These are phyloP conservation scores for Phytophthora vignae DNA, from an alignment of 352 stramenopile species.

Conservation along the genomic window DNA sequence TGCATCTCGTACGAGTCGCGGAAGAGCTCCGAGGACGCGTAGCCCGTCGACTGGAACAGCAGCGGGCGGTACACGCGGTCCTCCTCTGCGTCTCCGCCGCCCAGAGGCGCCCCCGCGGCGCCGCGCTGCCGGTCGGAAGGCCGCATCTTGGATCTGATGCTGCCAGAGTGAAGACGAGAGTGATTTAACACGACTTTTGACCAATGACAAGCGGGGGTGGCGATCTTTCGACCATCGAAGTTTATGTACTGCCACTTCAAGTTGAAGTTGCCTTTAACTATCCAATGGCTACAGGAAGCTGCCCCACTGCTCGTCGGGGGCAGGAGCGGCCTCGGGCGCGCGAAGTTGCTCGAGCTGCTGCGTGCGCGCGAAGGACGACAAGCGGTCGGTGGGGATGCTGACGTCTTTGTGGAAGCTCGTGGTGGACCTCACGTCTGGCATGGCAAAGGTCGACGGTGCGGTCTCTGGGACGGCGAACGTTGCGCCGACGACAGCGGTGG, in stretches of 20 bases:
- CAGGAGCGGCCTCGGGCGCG: constrained; percentile 19
- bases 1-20: constrained; percentile 85
- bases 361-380: constrained; percentile 20
- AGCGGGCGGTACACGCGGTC: constrained; percentile 80
- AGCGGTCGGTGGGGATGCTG: constrained; percentile 14
- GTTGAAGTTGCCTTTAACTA: constrained; percentile 38
- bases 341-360: constrained; percentile 28
- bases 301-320: constrained; percentile 23
- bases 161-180: not conserved
- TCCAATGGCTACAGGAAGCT: constrained; percentile 24
- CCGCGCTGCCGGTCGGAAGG: constrained; percentile 11
- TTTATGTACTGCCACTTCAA: constrained; percentile 21
- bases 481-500: not conserved
- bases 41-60: constrained; percentile 82
- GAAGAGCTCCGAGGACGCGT: constrained; percentile 84
- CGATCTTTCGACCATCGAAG: constrained; percentile 7
- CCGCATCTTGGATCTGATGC: constrained; percentile 34
- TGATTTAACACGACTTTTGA: constrained; percentile 17
- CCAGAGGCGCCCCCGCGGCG: not conserved
- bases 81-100: constrained; percentile 27
- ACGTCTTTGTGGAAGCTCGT: constrained; percentile 33
- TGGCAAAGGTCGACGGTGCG: constrained; percentile 4
- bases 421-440: constrained; percentile 26
- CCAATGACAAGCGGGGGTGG: constrained; percentile 20
- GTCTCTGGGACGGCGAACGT: constrained; percentile 11